Percentiles rank a stretch among this genome's conserved stretches.
phyloP scores from a whole-genome alignment of 192 early-diverging fungal genomes.

The Linnemannia elongata region DNA sequence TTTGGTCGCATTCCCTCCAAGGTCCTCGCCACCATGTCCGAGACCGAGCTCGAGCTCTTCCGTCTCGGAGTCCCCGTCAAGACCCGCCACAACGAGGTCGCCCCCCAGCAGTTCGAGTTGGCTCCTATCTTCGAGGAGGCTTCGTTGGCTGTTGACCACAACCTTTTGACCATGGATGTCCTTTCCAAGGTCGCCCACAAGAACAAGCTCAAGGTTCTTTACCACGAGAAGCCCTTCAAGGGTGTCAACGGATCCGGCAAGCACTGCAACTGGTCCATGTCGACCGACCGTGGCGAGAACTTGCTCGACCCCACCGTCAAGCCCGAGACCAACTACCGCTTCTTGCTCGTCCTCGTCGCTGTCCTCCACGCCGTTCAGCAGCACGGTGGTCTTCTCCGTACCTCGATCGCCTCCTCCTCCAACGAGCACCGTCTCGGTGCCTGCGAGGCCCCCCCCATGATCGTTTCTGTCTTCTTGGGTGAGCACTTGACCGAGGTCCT shows the following conservation, averaged over 20 bases:
- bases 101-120: slow-evolving; percentile 97
- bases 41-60: slow-evolving; percentile 94
- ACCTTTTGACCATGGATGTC: slow-evolving; percentile 97
- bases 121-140: slow-evolving; percentile 99
- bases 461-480: slow-evolving; percentile 98
- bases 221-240: slow-evolving; percentile 99
- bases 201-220: slow-evolving; percentile 97
- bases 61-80: slow-evolving; percentile 98
- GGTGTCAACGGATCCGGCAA: slow-evolving; percentile 99
- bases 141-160: slow-evolving; percentile 97
- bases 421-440: slow-evolving; percentile 99
- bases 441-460: slow-evolving; percentile 97
- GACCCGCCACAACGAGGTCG: slow-evolving; percentile 99
- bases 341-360: slow-evolving; percentile 95
- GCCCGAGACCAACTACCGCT: slow-evolving; percentile 99
- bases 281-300: slow-evolving; percentile 97
- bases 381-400: slow-evolving; percentile 93
- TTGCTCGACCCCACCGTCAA: slow-evolving; percentile 95
- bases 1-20: slow-evolving; percentile 97
- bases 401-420: slow-evolving; percentile 92
- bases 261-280: slow-evolving; percentile 99
- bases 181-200: slow-evolving; percentile 97
- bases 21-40: slow-evolving; percentile 92
- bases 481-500: slow-evolving; percentile 97
- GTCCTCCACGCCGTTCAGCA: slow-evolving; percentile 92